Percentiles rank a stretch among this genome's conserved stretches.
Evolutionary conservation across 2,329 filamentous ascomycete genomes (phyloP).

Genomic region (Diaporthe citri): DNA sequence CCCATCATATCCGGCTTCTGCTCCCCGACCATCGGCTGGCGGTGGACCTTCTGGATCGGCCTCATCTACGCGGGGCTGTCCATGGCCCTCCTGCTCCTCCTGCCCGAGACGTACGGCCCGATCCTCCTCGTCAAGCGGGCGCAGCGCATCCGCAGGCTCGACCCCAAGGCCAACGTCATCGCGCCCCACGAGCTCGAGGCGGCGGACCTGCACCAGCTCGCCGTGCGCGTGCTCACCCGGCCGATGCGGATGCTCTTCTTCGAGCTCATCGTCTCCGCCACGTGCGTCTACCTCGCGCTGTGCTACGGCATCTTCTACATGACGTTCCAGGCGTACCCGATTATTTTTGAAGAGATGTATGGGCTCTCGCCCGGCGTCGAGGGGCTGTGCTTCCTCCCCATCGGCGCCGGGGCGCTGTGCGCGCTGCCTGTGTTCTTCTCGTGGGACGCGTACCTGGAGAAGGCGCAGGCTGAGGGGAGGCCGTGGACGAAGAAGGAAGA

Average conservation of each 20-base stretch:
- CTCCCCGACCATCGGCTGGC: slow-evolving; percentile 70
- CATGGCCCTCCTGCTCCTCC: slow-evolving; percentile 69
- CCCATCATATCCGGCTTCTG: slow-evolving; percentile 76
- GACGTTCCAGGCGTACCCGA: slow-evolving; percentile 81
- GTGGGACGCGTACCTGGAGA: slow-evolving; percentile 72
- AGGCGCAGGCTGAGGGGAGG: slow-evolving; percentile 61
- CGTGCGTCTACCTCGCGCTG: slow-evolving; percentile 78
- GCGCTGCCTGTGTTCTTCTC: slow-evolving; percentile 71
- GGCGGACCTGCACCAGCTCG: slow-evolving; percentile 67
- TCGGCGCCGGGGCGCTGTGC: slow-evolving; percentile 72
- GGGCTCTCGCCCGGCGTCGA: slow-evolving; percentile 72
- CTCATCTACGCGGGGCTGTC: slow-evolving; percentile 76
- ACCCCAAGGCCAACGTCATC: slow-evolving; percentile 64
- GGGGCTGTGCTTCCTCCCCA: slow-evolving; percentile 77
- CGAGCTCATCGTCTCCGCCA: slow-evolving; percentile 80
- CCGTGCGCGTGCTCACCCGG: slow-evolving; percentile 77
- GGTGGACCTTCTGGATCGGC: slow-evolving; percentile 79
- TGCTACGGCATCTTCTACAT: slow-evolving; percentile 77
- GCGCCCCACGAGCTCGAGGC: slow-evolving; percentile 75
- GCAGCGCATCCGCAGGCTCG: slow-evolving; percentile 65
- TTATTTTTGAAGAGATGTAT: slow-evolving; percentile 76
- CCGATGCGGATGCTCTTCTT: slow-evolving; percentile 79
- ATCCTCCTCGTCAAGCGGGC: slow-evolving; percentile 70
- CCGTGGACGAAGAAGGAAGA: slow-evolving; percentile 74
- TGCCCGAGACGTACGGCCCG: slow-evolving; percentile 75